Base-by-base conservation (phyloP, 23 red algal species). In the Gracilariopsis chorda region DNA sequence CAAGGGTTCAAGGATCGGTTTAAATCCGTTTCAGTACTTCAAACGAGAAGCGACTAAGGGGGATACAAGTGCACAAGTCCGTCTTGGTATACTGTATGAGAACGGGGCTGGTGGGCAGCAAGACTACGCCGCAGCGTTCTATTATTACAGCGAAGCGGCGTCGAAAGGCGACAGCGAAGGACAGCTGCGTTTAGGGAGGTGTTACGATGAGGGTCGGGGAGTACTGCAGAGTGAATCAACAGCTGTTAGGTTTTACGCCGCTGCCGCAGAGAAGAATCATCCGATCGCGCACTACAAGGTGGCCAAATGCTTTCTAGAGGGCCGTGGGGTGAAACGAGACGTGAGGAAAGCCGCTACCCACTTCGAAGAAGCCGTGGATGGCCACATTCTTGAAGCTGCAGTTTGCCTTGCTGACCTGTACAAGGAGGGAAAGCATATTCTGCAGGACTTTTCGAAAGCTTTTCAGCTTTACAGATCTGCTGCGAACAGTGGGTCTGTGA, bases 191-290 rank as follows among this genome's bases (percentile, higher is more conserved):
- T 42, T 89, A 14, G 85, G 64, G 4, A 17, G 48, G 11, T 89
- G 85, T 89, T 89, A 89, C 40, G 85, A 89, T 48, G 69, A 89
- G 16, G 85, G 85, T 9, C 48, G 42, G 37, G 85, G 85, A 7
- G 85, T 89, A 1, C 37, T 51, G 48, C 48, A 60, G 48, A 63
- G 78, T 77, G 85, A 43, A 32, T 72, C 65, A 17, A 73, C 34
- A n/a, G 85, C 85, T 29, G 85, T 70, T 7, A 36, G 32, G n/a
- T 89, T 63, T 32, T 89, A 77, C 51, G 35, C 39, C 10, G 24
- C 55, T 5, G 85, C 85, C 20, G 85, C 85, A 27, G 85, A 51
- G 13, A 51, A 48, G 24, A 69, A 78, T 75, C 41, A 73, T 42
- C 39, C 69, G 51, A 33, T 46, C 3, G 85, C 85, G 4, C 65